Conservation (phyloP, 176 grass and related monocot genomes). For the Chloris gayana region DNA sequence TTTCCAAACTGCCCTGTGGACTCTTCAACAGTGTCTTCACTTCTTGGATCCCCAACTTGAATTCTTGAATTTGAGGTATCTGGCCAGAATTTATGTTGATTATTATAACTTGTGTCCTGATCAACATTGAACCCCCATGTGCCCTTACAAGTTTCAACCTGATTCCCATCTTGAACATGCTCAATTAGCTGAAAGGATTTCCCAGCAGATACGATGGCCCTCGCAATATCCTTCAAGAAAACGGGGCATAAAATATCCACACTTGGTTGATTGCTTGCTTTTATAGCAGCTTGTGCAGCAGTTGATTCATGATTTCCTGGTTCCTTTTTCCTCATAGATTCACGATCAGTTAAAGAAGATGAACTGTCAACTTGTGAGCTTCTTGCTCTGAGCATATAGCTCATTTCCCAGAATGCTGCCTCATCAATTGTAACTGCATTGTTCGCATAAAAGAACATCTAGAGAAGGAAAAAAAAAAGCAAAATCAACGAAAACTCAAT, state of each 20-base stretch:
- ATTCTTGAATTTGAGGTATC: constrained; percentile 29
- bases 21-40: constrained; percentile 38
- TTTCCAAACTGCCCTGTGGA: constrained; percentile 42
- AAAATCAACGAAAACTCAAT: constrained; percentile 21
- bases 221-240: constrained; percentile 73
- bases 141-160: constrained; percentile 26
- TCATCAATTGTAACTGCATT: constrained; percentile 78
- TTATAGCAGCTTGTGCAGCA: constrained; percentile 32
- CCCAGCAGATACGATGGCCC: constrained; percentile 84
- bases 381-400: constrained; percentile 78
- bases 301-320: constrained; percentile 41
- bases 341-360: constrained; percentile 28
- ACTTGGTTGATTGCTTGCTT: constrained; percentile 42
- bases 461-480: constrained; percentile 32
- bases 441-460: constrained; percentile 96
- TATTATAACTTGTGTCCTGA: constrained; percentile 24
- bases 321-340: constrained; percentile 55
- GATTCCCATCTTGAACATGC: constrained; percentile 60
- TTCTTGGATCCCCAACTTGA: constrained; percentile 16
- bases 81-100: constrained; percentile 29
- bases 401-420: constrained; percentile 93
- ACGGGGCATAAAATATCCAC: constrained; percentile 61
- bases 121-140: constrained; percentile 30
- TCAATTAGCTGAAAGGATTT: constrained; percentile 93
- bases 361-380: constrained; percentile 30